Evolutionary conservation across 2,329 filamentous ascomycete genomes (phyloP).

Genomic region (Fusarium sp.): DNA sequence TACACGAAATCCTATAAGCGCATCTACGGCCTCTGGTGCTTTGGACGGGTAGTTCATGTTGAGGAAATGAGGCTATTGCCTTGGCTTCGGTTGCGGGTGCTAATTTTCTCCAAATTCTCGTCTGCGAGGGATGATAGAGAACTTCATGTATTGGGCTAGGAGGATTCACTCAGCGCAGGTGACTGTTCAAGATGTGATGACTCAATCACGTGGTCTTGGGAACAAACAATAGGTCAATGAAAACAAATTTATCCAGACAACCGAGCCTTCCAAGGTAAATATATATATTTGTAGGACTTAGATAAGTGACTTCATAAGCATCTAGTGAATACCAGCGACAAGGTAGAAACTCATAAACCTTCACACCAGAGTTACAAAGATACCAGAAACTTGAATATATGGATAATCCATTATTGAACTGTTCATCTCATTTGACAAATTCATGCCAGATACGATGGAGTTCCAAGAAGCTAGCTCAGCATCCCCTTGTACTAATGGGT

Average conservation of each 20-base stretch:
- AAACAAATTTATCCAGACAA: background rate
- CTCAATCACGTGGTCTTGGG: background rate
- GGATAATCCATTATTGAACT: too few species aligned
- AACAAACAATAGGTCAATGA: background rate
- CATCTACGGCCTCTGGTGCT: background rate
- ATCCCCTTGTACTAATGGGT: background rate
- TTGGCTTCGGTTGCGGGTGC: background rate
- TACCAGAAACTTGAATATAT: background rate
- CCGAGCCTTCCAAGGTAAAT: background rate
- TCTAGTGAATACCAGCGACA: background rate
- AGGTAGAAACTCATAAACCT: too few species aligned
- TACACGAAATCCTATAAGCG: background rate
- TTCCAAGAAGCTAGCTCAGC: background rate
- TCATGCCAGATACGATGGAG: background rate
- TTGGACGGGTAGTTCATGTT: background rate
- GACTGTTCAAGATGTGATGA: background rate
- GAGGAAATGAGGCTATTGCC: background rate
- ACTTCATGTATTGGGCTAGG: background rate
- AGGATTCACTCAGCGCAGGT: background rate
- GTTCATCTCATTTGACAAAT: background rate
- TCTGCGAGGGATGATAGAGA: background rate
- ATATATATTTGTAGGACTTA: background rate
- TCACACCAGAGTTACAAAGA: background rate
- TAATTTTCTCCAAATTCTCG: background rate
- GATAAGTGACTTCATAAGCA: background rate